A percentile compares a stretch with the other conserved stretches of the same genome.
Conservation (phyloP, 1,139 yeast genomes). For the Yamadazyma siamensis region DNA sequence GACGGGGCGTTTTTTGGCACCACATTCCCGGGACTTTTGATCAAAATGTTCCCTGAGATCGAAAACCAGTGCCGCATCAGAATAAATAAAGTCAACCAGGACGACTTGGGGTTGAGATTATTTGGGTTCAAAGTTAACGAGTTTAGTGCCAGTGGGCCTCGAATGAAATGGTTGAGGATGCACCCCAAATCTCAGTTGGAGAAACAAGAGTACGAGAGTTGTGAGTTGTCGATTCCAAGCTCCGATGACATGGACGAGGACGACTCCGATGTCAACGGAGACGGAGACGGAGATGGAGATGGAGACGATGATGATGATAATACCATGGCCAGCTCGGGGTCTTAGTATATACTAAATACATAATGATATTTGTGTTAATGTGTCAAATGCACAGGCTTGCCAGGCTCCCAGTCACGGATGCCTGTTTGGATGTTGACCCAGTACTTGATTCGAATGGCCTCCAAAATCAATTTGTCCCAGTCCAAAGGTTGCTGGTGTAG, state of each 20-base stretch:
- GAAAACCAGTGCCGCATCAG: conserved; percentile 47
- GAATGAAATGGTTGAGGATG: conserved; percentile 93
- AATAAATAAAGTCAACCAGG: conserved; percentile 50
- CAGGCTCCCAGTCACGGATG: conserved; percentile 75
- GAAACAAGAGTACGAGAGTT: conserved; percentile 53
- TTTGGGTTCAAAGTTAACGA: conserved; percentile 88
- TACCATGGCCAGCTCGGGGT: conserved; percentile 46
- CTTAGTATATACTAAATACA: conserved; percentile 2
- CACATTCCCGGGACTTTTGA: conserved; percentile 87
- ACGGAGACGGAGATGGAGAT: too few relatives aligned
- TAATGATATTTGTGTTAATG: conserved; percentile 30
- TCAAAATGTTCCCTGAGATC: conserved; percentile 86
- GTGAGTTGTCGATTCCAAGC: conserved; percentile 60
- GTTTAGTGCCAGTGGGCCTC: conserved; percentile 73
- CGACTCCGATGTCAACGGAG: conserved; percentile 23
- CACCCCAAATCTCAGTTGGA: conserved; percentile 62
- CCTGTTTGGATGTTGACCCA: conserved; percentile 80
- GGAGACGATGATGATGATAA: conserved; percentile 32
- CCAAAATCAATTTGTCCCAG: conserved; percentile 57
- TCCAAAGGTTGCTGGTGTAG: conserved; percentile 35
- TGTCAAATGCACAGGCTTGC: conserved; percentile 60
- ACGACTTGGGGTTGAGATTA: conserved; percentile 65
- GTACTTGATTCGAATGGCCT: conserved; percentile 73
- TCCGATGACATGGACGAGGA: conserved; percentile 26
- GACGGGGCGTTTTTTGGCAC: conserved; percentile 98